A percentile compares a stretch with the other conserved stretches of the same genome.
Evolutionary conservation across 257 asterid species (phyloP).

Genomic region (Solanum piurae): DNA sequence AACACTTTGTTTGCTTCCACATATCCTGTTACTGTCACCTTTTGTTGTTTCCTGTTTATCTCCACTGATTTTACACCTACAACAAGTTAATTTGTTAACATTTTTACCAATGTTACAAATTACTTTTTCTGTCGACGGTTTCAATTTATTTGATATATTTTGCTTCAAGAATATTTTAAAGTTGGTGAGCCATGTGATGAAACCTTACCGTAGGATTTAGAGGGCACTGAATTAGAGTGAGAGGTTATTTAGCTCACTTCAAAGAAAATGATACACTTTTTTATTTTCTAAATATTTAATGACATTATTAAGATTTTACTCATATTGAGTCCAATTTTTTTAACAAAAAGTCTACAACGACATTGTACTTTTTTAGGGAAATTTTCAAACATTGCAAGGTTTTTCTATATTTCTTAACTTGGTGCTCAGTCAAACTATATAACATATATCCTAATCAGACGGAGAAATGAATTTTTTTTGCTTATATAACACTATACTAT

Average conservation of each 20-base stretch:
- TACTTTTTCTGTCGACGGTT: rapidly evolving
- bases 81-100: neutral
- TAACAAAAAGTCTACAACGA: neutral
- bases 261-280: neutral
- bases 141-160: neutral
- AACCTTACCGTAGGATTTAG: neutral
- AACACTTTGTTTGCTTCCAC: conserved; percentile 58
- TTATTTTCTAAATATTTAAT: neutral
- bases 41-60: conserved; percentile 66
- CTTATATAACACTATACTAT: neutral
- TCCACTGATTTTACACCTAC: conserved; percentile 72
- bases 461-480: neutral
- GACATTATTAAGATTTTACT: neutral
- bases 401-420: neutral
- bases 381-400: neutral
- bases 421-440: neutral
- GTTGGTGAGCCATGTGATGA: neutral
- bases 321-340: neutral
- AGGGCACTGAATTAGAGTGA: neutral
- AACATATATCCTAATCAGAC: neutral
- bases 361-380: neutral
- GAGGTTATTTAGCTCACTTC: neutral
- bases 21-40: conserved; percentile 66
- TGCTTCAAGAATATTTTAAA: neutral
- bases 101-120: neutral